Percentiles rank a stretch among this genome's conserved stretches.
These are phyloP conservation scores for Trametes polyzona DNA, from an alignment of 1,284 basidiomycete genomes.

Conservation along the genomic window DNA sequence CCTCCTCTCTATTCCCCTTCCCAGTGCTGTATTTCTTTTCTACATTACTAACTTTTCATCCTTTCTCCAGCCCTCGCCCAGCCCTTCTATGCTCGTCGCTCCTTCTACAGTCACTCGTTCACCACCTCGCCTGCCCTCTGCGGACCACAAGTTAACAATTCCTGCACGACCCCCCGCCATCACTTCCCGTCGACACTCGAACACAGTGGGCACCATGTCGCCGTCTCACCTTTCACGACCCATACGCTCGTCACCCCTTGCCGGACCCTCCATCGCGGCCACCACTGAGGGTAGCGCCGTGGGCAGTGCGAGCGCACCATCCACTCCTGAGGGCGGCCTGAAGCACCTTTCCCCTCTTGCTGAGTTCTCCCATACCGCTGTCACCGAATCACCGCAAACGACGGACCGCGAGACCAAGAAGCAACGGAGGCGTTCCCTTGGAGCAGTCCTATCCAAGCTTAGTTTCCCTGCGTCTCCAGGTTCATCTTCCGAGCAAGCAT, in stretches of 20 bases:
- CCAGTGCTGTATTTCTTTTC: not conserved
- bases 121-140: constrained; percentile 7
- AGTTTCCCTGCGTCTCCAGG: constrained; percentile 13
- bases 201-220: constrained; percentile 17
- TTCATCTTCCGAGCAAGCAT: not conserved
- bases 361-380: constrained; percentile 10
- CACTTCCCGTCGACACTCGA: constrained; percentile 24
- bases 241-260: constrained; percentile 34
- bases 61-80: constrained; percentile 3
- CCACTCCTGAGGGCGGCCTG: constrained; percentile 10
- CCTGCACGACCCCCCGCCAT: constrained; percentile 11
- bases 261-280: constrained; percentile 33
- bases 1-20: not conserved
- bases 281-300: constrained; percentile 22
- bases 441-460: constrained; percentile 19
- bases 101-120: constrained; percentile 15
- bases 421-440: constrained; percentile 14
- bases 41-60: constrained; percentile 2
- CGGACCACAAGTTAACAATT: constrained; percentile 18
- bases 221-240: constrained; percentile 26
- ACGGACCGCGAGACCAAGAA: constrained; percentile 5
- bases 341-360: constrained; percentile 15
- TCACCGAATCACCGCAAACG: not conserved
- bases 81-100: constrained; percentile 17
- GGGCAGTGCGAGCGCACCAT: constrained; percentile 11